Percentiles rank a stretch among this genome's conserved stretches.
These are phyloP conservation scores for Citrullus amarus DNA, from an alignment of 306 rosid genomes.

Conservation along the genomic window DNA sequence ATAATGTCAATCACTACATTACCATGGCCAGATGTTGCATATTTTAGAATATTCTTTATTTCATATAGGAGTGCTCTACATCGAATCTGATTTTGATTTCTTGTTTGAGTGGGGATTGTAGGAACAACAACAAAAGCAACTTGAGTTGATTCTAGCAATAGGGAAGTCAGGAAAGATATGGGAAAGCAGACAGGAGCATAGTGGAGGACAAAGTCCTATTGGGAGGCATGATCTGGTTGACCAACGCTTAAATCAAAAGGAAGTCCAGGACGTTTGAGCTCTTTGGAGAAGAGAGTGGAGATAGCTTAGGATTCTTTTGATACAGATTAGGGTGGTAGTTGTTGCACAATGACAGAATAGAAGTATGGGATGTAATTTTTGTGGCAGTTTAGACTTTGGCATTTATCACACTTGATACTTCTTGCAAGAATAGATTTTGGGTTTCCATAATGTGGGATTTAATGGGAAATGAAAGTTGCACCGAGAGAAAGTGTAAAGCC, in stretches of 20 bases:
- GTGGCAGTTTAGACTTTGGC: not conserved
- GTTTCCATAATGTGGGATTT: not conserved
- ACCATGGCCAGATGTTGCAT: not conserved
- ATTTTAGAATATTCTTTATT: not conserved
- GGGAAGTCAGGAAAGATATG: slow-evolving; percentile 53
- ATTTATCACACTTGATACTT: not conserved
- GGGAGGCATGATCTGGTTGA: slow-evolving; percentile 20
- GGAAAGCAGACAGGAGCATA: slow-evolving; percentile 38
- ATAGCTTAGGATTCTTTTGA: not conserved
- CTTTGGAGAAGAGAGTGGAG: not conserved
- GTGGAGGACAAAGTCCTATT: slow-evolving; percentile 18
- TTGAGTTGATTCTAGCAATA: slow-evolving; percentile 76
- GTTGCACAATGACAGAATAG: not conserved
- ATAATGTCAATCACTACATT: not conserved
- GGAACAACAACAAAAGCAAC: slow-evolving; percentile 93
- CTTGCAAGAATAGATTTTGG: not conserved
- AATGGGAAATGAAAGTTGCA: not conserved
- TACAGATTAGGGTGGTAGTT: not conserved
- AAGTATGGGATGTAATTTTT: not conserved
- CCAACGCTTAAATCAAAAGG: slow-evolving; percentile 36
- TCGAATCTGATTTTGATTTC: not conserved
- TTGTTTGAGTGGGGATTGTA: slow-evolving; percentile 15
- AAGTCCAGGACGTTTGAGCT: slow-evolving; percentile 14
- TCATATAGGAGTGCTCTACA: not conserved
- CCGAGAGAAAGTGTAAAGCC: not conserved